phyloP scores from a whole-genome alignment of 805 yeast genomes.

The Kuraishia ogatae region DNA sequence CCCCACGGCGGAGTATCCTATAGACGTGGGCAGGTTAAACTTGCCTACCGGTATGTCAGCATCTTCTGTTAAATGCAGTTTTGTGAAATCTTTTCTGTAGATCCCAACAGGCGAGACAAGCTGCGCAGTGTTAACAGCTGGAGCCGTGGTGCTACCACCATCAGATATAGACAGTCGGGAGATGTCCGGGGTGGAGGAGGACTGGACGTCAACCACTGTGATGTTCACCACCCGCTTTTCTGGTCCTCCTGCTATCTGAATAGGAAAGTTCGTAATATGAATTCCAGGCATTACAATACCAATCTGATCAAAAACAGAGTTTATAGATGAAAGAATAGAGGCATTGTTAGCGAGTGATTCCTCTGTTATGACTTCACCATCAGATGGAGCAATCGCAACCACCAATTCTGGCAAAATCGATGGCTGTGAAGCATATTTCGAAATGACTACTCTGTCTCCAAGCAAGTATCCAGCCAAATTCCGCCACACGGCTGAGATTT shows the following conservation, averaged over 20 bases:
- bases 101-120: constrained; percentile 5
- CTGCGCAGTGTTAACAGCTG: constrained; percentile 40
- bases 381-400: not conserved
- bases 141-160: not conserved
- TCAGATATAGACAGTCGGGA: not conserved
- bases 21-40: constrained; percentile 32
- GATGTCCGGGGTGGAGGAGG: not conserved
- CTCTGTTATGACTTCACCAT: not conserved
- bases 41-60: constrained; percentile 15
- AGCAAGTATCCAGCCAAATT: not conserved
- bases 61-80: constrained; percentile 14
- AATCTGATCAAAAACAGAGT: constrained; percentile 3
- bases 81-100: constrained; percentile 21
- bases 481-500: not conserved
- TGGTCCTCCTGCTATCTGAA: constrained; percentile 20
- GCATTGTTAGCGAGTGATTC: not conserved
- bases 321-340: not conserved
- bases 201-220: not conserved
- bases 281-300: constrained; percentile 16
- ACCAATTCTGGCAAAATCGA: not conserved
- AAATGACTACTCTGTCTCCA: not conserved
- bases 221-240: not conserved
- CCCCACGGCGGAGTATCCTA: constrained; percentile 44
- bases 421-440: not conserved
- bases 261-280: constrained; percentile 13